Base-by-base conservation (phyloP, 108 stramenopile genomes). In the Nitzschia putrida region DNA sequence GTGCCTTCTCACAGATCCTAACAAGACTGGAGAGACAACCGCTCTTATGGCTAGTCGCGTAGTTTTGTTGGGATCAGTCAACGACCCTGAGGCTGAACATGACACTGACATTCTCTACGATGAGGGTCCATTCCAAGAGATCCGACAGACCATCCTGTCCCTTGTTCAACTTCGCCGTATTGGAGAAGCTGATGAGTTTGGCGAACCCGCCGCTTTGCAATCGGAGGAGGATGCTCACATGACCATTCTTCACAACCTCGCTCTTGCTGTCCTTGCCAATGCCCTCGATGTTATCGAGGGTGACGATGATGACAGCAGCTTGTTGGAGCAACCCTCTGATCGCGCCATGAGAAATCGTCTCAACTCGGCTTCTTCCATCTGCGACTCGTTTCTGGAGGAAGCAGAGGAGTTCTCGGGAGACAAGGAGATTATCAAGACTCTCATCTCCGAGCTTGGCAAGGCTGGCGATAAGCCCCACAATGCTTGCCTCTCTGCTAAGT, bases 201-300 rank as follows among this genome's bases (percentile, higher is more conserved):
- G 74, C 20, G 82, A 81, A 69, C 29, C 29, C 29, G 71, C 64
- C 18, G 38, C 44, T 38, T 75, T 78, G 61, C 68, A 77, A 37
- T 63, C 74, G 29, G 67, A 66, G n/a, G 87, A 89, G 24, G 69
- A 69, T 40, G 89, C 88, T 56, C 85, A 84, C 57, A 78, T 78
- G 22, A 85, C 80, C 13, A 66, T 78, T n/a, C 68, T 93, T 11
- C 87, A 88, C 44, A 90, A 93, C 55, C 83, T 90, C 54, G 88
- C 89, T 10, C 88, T 93, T 37, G 83, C 88, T 3, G 89, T 93
- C 16, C 74, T 93, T 44, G 89, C 88, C 61, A 93, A 93, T 74
- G 84, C 92, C 10, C 66, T 93, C 53, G 80, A 87, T 45, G 89
- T 88, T 22, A 77, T 90, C 13, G 88, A 85, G 52, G 55, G 61